Percentiles rank a stretch among this genome's conserved stretches.
phyloP scores from a whole-genome alignment of 345 rosid genomes.

The Odontarrhena argentea region DNA sequence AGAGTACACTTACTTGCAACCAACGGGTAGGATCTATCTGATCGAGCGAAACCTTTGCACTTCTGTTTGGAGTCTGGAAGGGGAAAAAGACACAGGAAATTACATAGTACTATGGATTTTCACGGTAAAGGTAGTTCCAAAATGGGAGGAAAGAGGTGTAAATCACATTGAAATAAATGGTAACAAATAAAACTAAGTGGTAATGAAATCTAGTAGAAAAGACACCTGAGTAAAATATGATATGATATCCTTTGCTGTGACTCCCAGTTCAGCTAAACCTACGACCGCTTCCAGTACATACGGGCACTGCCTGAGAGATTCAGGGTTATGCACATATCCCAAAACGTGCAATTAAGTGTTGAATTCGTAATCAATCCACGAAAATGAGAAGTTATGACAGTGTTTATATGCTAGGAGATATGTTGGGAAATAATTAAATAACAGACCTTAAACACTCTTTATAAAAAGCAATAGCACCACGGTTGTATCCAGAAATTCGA shows the following conservation, averaged over 20 bases:
- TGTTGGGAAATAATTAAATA: slow-evolving; percentile 3
- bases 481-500: slow-evolving; percentile 76
- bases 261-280: slow-evolving; percentile 95
- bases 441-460: slow-evolving; percentile 88
- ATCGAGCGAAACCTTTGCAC: slow-evolving; percentile 74
- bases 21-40: slow-evolving; percentile 84
- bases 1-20: slow-evolving; percentile 78
- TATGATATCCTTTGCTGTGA: slow-evolving; percentile 77
- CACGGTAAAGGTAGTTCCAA: background rate
- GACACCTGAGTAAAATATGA: slow-evolving; percentile 81
- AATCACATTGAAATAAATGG: background rate
- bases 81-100: slow-evolving; percentile 10
- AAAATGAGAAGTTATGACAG: slow-evolving; percentile 14
- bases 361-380: background rate
- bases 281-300: slow-evolving; percentile 76
- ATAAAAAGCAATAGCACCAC: slow-evolving; percentile 85
- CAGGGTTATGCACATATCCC: slow-evolving; percentile 3
- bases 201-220: slow-evolving; percentile 17
- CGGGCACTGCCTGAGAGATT: slow-evolving; percentile 76
- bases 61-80: slow-evolving; percentile 72
- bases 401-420: slow-evolving; percentile 17
- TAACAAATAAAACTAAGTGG: background rate
- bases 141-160: background rate
- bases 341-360: background rate
- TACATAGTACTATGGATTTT: background rate